These are phyloP conservation scores for Cyberlindnera nakhonratchasimensis DNA, from an alignment of 805 yeast genomes.

Conservation along the genomic window DNA sequence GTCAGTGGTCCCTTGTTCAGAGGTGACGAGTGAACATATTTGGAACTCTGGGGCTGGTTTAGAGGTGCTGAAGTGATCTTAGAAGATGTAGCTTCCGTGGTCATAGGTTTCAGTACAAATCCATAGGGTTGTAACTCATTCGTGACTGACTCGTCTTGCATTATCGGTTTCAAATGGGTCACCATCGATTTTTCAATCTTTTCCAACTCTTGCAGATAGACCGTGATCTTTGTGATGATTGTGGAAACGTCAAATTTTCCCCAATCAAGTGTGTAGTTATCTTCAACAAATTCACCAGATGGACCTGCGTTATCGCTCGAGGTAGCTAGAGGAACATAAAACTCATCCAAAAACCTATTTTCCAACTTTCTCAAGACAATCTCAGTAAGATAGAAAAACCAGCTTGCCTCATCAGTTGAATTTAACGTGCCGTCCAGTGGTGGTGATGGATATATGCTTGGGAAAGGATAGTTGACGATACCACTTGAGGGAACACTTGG, in stretches of 20 bases:
- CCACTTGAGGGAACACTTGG: conserved; percentile 27
- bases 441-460: conserved; percentile 23
- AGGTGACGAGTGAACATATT: neutral
- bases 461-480: conserved; percentile 25
- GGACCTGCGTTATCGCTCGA: conserved; percentile 6
- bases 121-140: conserved; percentile 24
- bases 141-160: conserved; percentile 14
- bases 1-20: conserved; percentile 10
- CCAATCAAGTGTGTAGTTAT: conserved; percentile 21
- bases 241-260: conserved; percentile 13
- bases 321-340: conserved; percentile 18
- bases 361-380: conserved; percentile 25
- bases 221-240: conserved; percentile 7
- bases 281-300: conserved; percentile 15
- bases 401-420: conserved; percentile 21
- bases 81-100: neutral
- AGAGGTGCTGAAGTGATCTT: neutral
- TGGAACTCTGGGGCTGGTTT: neutral
- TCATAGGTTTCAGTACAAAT: conserved; percentile 16
- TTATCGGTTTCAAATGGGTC: conserved; percentile 14
- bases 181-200: conserved; percentile 22
- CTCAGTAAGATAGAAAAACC: conserved; percentile 28
- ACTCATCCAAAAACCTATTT: conserved; percentile 25
- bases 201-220: conserved; percentile 18
- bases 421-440: conserved; percentile 21